These are phyloP conservation scores for Mrakia frigida DNA, from an alignment of 768 basidiomycete genomes.

Conservation along the genomic window DNA sequence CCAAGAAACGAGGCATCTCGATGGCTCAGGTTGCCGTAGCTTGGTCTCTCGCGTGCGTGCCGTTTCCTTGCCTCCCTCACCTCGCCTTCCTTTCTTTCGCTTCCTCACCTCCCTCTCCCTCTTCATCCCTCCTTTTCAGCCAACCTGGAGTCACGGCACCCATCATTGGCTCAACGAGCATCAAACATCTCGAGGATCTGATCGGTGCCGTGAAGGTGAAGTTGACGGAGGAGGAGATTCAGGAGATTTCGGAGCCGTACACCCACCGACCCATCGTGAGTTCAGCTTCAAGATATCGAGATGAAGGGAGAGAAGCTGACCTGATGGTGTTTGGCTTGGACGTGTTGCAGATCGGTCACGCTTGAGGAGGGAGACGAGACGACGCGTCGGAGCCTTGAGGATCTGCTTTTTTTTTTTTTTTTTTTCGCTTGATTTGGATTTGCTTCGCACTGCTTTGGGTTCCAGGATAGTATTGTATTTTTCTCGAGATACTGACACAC, in stretches of 20 bases:
- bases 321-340: background rate
- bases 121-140: background rate
- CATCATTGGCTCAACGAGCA: slow-evolving; percentile 55
- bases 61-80: slow-evolving; percentile 50
- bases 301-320: background rate
- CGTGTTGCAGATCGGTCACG: background rate
- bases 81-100: slow-evolving; percentile 47
- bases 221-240: slow-evolving; percentile 56
- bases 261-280: slow-evolving; percentile 45
- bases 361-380: background rate
- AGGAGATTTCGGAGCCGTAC: slow-evolving; percentile 55
- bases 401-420: background rate
- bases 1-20: slow-evolving; percentile 51
- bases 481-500: no score
- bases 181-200: slow-evolving; percentile 54
- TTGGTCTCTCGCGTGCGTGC: slow-evolving; percentile 56
- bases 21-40: slow-evolving; percentile 58
- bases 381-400: background rate
- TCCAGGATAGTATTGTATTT: no score
- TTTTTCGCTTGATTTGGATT: background rate
- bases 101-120: slow-evolving; percentile 42
- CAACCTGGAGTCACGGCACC: slow-evolving; percentile 53
- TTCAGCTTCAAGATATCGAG: background rate
- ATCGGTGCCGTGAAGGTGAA: slow-evolving; percentile 49
- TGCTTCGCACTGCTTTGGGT: no score